Conservation (phyloP, 1,284 basidiomycete genomes). For the Ganoderma multipileum region DNA sequence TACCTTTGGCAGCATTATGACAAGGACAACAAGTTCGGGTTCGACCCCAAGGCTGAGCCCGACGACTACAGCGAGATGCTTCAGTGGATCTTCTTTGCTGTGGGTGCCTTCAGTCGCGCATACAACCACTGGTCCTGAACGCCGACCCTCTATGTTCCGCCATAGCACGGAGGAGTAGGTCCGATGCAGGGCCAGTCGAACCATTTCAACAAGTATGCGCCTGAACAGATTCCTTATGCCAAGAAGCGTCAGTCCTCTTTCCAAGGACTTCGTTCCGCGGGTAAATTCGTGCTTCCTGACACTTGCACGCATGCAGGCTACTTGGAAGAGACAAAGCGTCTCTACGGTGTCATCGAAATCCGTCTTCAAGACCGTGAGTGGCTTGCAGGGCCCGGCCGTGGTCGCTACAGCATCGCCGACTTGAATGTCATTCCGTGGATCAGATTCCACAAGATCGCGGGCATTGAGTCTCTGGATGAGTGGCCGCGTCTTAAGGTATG, state of each 20-base stretch:
- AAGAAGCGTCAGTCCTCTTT: conserved; percentile 55
- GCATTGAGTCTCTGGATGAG: conserved; percentile 55
- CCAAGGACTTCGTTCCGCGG: not conserved
- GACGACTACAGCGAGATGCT: conserved; percentile 62
- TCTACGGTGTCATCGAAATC: conserved; percentile 80
- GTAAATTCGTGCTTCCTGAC: conserved; percentile 1
- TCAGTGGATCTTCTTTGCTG: conserved; percentile 84
- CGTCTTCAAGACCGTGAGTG: conserved; percentile 70
- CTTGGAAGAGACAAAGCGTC: conserved; percentile 76
- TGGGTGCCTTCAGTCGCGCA: conserved; percentile 38
- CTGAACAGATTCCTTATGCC: conserved; percentile 71
- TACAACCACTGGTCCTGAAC: too few species aligned
- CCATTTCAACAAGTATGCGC: conserved; percentile 63
- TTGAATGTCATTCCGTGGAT: conserved; percentile 69
- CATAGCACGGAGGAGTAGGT: conserved; percentile 71
- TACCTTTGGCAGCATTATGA: conserved; percentile 60
- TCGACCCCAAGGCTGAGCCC: conserved; percentile 45
- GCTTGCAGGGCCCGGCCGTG: conserved; percentile 71
- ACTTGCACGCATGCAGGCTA: conserved; percentile 55
- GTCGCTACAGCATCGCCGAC: conserved; percentile 73
- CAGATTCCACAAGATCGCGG: conserved; percentile 47
- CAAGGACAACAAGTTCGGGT: conserved; percentile 56
- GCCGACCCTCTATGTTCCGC: not conserved
- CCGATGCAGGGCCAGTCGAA: conserved; percentile 81
- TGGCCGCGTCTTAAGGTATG: conserved; percentile 42